These are phyloP conservation scores for Oryza glumipatula DNA, from an alignment of 176 grass and related monocot genomes.

Conservation along the genomic window DNA sequence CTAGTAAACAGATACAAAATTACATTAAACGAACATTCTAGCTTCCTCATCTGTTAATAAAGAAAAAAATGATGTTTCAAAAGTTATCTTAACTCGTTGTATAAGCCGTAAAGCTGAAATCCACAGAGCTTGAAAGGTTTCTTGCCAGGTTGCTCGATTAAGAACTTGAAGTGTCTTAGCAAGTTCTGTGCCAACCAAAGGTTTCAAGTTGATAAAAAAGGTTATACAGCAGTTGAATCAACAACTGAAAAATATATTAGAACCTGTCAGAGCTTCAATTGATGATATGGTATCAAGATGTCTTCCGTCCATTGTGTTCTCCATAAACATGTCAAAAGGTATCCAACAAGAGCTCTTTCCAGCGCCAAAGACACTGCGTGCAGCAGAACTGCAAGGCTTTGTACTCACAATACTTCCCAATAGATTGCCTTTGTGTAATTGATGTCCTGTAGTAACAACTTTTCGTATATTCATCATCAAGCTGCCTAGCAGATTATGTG, in stretches of 20 bases:
- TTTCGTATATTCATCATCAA: slow-evolving; percentile 63
- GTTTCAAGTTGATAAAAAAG: slow-evolving; percentile 22
- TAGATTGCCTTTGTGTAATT: slow-evolving; percentile 55
- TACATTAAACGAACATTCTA: neutral
- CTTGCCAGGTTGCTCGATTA: slow-evolving; percentile 84
- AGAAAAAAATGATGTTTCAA: slow-evolving; percentile 26
- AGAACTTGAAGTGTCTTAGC: slow-evolving; percentile 71
- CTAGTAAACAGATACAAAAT: slow-evolving; percentile 43
- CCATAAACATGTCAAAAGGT: slow-evolving; percentile 89
- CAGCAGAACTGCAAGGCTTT: slow-evolving; percentile 51
- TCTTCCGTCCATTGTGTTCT: slow-evolving; percentile 74
- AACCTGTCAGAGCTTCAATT: slow-evolving; percentile 78
- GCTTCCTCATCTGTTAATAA: neutral
- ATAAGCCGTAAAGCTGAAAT: slow-evolving; percentile 72
- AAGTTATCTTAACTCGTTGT: slow-evolving; percentile 71
- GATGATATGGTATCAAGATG: slow-evolving; percentile 75
- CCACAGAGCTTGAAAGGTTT: slow-evolving; percentile 93
- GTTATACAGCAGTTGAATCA: neutral
- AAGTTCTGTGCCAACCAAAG: slow-evolving; percentile 59
- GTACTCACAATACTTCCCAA: slow-evolving; percentile 61
- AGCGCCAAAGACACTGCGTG: slow-evolving; percentile 48
- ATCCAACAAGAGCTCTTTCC: slow-evolving; percentile 76
- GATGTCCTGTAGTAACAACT: slow-evolving; percentile 42
- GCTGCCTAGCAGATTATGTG: slow-evolving; percentile 49
- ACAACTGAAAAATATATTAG: slow-evolving; percentile 26